Percentiles rank a stretch among this genome's conserved stretches.
Evolutionary conservation across 2,329 filamentous ascomycete genomes (phyloP).

Genomic region (Penicillium frequentans): DNA sequence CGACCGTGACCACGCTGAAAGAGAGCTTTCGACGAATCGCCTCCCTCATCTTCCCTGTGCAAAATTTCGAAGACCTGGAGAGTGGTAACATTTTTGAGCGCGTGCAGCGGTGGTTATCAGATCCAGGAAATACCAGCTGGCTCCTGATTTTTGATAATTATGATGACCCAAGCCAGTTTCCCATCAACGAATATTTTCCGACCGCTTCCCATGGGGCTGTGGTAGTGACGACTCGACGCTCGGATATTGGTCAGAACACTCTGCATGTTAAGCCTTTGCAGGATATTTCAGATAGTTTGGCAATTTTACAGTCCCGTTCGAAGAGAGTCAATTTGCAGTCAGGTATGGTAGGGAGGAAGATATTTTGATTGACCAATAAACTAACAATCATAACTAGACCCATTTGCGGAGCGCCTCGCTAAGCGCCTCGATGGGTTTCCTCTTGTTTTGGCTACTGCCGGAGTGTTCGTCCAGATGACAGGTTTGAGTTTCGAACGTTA

Average conservation of each 20-base stretch:
- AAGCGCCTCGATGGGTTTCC: slow-evolving; percentile 3
- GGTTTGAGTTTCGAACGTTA: slow-evolving; percentile 1
- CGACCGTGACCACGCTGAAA: neutral
- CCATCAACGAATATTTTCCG: slow-evolving; percentile 15
- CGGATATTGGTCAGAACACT: neutral
- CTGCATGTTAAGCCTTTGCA: neutral
- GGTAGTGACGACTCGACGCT: slow-evolving; percentile 20
- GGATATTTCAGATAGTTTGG: slow-evolving; percentile 1
- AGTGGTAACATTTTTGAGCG: neutral
- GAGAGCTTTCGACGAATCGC: slow-evolving; percentile 4
- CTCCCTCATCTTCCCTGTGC: neutral
- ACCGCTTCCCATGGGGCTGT: slow-evolving; percentile 14
- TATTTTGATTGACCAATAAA: neutral
- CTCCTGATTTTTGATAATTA: slow-evolving; percentile 25
- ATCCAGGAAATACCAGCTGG: slow-evolving; percentile 18
- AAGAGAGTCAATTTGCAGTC: slow-evolving; percentile 2
- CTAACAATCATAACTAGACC: neutral
- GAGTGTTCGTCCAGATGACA: neutral
- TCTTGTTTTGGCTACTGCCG: slow-evolving; percentile 2
- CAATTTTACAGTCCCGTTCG: slow-evolving; percentile 1
- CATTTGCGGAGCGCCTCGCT: neutral
- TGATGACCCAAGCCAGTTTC: slow-evolving; percentile 14
- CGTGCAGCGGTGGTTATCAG: slow-evolving; percentile 15
- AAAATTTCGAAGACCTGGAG: neutral
- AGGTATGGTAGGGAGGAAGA: neutral